phyloP scores from a whole-genome alignment of 2,329 filamentous ascomycete genomes.

The Falciphora oryzae region DNA sequence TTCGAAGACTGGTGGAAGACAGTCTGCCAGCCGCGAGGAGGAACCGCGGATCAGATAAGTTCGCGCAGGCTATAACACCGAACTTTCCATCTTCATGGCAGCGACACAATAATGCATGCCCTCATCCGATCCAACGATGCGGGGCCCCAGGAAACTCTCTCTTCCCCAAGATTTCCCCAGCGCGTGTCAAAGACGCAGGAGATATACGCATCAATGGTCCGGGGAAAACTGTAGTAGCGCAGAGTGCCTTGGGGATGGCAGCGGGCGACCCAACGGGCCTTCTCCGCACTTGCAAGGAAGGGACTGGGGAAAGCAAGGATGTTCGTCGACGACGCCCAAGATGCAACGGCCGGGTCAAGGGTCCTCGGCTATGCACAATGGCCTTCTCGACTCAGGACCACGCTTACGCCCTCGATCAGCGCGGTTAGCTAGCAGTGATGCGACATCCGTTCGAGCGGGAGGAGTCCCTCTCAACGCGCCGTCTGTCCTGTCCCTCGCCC shows the following conservation, averaged over 20 bases:
- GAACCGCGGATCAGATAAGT: neutral
- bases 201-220: neutral
- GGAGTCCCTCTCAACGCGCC: neutral
- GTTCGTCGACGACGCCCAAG: neutral
- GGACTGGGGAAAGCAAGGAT: neutral
- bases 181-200: neutral
- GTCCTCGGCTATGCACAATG: neutral
- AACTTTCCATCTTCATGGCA: neutral
- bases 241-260: neutral
- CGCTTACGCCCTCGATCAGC: no score
- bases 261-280: neutral
- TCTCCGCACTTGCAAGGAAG: neutral
- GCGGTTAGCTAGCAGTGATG: neutral
- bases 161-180: neutral
- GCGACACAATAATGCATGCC: neutral
- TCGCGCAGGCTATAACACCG: neutral
- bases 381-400: neutral
- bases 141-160: neutral
- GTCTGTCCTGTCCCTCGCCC: neutral
- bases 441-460: slow-evolving; percentile 4
- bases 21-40: neutral
- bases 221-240: neutral
- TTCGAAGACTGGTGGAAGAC: neutral
- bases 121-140: neutral
- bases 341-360: neutral